Evolutionary conservation across 2,329 filamentous ascomycete genomes (phyloP), one percentile per base, ranked within the genome.

Genomic region (Fusarium brevicatenulatum): DNA sequence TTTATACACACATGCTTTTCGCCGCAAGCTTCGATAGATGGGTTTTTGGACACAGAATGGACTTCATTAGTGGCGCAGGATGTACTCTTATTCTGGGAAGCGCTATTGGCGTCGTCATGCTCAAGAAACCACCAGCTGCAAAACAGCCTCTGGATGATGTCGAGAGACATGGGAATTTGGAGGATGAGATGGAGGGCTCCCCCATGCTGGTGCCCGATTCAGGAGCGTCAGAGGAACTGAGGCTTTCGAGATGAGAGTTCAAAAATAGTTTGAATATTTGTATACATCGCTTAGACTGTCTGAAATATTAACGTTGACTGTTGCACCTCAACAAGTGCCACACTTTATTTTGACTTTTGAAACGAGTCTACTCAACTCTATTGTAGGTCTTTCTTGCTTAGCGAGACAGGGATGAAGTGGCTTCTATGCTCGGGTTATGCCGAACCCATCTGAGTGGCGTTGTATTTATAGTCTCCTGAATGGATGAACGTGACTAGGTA

Each of bases 1-100:
- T 89, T 9, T 89, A 89, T 66, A 88, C 87, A 11, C 85, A 89
- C 50, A 88, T 89, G 84, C 77, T 89, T 42, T 89, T 89, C 73
- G 87, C 87, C 2, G 85, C 84, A 3, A 83, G 80, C 46, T 87
- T 88, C 71, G 87, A 90, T 74, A 79, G 83, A 43, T 87, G 83
- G 78, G 80, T 89, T 6, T 89, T 89, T 76, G 86, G 85, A 4
- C 83, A 87, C 54, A 78, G 77, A 25, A 88, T 89, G 86, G 82
- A 83, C 19, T 76, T 84, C 65, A 78, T 83, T 74, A 89, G 87
- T 63, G 78, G 88, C 11, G 78, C 82, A 6, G 88, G 88, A 8
- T 88, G 87, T 61, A 84, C 82, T 9, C 76, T 89, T 46, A 88
- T 90, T 46, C 79, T 89, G 12, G 86, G 87, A 4, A 86, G 86